Evolutionary conservation across 1,284 basidiomycete genomes (phyloP).

Genomic region (Trichosporon faecale): DNA sequence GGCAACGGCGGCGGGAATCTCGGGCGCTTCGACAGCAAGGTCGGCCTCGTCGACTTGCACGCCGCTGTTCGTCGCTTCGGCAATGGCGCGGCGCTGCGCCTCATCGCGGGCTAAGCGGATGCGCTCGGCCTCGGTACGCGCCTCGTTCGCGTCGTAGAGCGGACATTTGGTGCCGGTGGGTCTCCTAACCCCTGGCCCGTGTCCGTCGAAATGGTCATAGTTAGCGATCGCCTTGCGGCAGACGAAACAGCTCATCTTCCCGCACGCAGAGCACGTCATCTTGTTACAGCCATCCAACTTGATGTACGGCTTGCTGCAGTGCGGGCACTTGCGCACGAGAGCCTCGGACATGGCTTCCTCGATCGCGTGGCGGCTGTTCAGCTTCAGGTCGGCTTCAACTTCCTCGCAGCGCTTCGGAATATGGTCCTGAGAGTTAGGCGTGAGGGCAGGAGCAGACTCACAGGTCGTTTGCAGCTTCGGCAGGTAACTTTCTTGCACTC

Average conservation of each 20-base stretch:
- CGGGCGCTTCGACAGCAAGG: slow-evolving; percentile 60
- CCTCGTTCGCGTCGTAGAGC: slow-evolving; percentile 61
- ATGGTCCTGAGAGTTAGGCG: slow-evolving; percentile 62
- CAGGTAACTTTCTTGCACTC: slow-evolving; percentile 72
- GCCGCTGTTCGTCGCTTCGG: slow-evolving; percentile 5
- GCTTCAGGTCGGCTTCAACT: slow-evolving; percentile 64
- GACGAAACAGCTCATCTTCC: slow-evolving; percentile 69
- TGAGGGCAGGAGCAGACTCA: slow-evolving; percentile 48
- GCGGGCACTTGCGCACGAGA: slow-evolving; percentile 75
- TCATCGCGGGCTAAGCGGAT: slow-evolving; percentile 62
- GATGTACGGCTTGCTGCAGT: slow-evolving; percentile 45
- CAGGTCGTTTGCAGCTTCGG: slow-evolving; percentile 68
- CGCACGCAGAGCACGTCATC: slow-evolving; percentile 67
- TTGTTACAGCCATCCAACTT: slow-evolving; percentile 55
- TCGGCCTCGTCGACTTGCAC: slow-evolving; percentile 58
- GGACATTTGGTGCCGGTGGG: slow-evolving; percentile 56
- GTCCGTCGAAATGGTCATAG: slow-evolving; percentile 68
- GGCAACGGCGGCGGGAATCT: slow-evolving; percentile 18
- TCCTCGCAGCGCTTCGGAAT: slow-evolving; percentile 80
- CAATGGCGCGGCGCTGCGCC: not conserved
- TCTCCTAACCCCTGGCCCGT: not conserved
- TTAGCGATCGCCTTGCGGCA: slow-evolving; percentile 63
- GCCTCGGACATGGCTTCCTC: slow-evolving; percentile 88
- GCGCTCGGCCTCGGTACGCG: slow-evolving; percentile 55
- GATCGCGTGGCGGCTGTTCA: slow-evolving; percentile 69